Base-by-base conservation (phyloP, 129 eudicot genomes). In the Chrysanthemum makinoi region DNA sequence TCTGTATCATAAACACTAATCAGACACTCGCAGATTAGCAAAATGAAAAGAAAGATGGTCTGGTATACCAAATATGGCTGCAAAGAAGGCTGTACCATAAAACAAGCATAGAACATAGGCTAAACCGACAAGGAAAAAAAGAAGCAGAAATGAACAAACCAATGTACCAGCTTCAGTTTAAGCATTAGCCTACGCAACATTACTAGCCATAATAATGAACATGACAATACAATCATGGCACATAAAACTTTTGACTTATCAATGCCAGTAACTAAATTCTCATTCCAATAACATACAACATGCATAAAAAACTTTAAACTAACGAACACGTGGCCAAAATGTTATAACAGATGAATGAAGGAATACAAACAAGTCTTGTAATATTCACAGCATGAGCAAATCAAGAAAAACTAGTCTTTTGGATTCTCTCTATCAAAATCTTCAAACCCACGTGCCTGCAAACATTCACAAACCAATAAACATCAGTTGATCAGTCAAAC, bases 391-490 rank as follows among this genome's bases (percentile, higher is more conserved):
- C 55, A 51, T 6, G 65, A 39, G 8, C 26, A 15, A 22, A 65
- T 74, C 66, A 75, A 46, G 74, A 75, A 46, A 68, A 5, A 6
- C 20, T 68, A 28, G 61, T 10, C 59, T 46, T 70, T 18, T 19
- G 68, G 69, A 73, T 47, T 78, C 91, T 80, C 55, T 75, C 87
- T 30, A 77, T 74, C 77, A 89, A 69, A 0, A 81, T 78, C 87
- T 86, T 86, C 84, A 81, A 51, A 39, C 96, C 91, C 80, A 78
- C 75, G 74, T 79, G 84, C 80, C 96, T 89, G 87, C 79, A 79
- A 49, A 76, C 59, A 70, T 61, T 51, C 16, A 60, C 57, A 61
- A 39, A 58, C 69, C 70, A 79, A 53, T 50, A 47, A 30, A 18
- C 3, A 2, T 61, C 63, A 28, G 39, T 72, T 28, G 59, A 2